Evolutionary conservation across 306 rosid species (phyloP).

Genomic region (Lathyrus sativus): DNA sequence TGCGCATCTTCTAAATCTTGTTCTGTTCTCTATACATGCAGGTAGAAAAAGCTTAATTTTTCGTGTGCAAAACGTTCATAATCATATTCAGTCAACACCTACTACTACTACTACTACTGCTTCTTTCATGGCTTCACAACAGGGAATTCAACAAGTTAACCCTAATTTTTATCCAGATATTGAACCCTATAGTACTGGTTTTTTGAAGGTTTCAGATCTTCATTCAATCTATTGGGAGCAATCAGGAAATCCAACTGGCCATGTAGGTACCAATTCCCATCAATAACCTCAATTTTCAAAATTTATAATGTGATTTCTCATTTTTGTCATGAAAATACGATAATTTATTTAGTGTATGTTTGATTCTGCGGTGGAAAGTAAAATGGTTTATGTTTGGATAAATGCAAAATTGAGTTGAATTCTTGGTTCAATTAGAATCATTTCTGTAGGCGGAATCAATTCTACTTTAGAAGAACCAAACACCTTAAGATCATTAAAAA

Average conservation of each 20-base stretch:
- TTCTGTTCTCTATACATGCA: conserved; percentile 35
- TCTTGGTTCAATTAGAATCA: no score
- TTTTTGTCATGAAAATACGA: no score
- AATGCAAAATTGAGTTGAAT: no score
- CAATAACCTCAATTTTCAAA: not conserved
- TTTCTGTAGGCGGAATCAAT: no score
- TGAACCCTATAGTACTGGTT: conserved; percentile 68
- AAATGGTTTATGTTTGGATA: no score
- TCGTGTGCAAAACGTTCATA: conserved; percentile 44
- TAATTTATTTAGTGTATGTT: no score
- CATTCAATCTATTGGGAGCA: conserved; percentile 90
- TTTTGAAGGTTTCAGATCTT: conserved; percentile 78
- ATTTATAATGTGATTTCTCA: not conserved
- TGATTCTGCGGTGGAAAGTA: no score
- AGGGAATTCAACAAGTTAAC: conserved; percentile 47
- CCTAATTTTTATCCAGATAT: conserved; percentile 59
- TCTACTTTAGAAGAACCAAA: no score
- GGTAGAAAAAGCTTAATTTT: conserved; percentile 46
- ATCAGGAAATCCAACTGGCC: conserved; percentile 84
- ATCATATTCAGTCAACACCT: conserved; percentile 40
- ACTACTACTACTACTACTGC: not conserved
- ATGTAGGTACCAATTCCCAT: conserved; percentile 60
- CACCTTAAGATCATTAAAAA: no score
- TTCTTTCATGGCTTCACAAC: conserved; percentile 60
- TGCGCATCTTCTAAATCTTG: conserved; percentile 19